Conservation (phyloP, 257 asterid species). For the Jaltomata sinuosa region DNA sequence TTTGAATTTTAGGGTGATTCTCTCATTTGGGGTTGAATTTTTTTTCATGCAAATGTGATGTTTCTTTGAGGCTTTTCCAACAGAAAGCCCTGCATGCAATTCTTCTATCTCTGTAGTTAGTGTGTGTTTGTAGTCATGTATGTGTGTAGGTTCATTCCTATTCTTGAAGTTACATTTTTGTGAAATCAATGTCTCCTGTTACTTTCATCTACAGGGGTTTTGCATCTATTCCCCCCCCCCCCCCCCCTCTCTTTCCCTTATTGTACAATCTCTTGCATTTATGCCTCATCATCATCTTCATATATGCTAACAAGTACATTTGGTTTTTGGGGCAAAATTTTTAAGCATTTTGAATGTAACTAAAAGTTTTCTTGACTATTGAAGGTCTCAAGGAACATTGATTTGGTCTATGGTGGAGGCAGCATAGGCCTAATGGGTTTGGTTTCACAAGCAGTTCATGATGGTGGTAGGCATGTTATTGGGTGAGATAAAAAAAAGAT, state of each 20-base stretch:
- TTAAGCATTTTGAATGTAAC: conserved; percentile 1
- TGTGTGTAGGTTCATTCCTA: not conserved
- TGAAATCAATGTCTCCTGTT: conserved; percentile 23
- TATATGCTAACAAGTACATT: not conserved
- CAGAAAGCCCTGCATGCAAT: not conserved
- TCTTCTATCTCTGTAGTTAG: not conserved
- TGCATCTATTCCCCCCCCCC: not conserved
- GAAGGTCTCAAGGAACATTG: conserved; percentile 79
- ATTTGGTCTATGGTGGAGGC: conserved; percentile 97
- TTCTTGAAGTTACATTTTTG: conserved; percentile 5
- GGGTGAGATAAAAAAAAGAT: conserved; percentile 38
- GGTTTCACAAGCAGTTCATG: conserved; percentile 91
- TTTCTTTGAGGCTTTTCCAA: not conserved
- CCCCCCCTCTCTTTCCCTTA: not conserved
- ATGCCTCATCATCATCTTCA: conserved; percentile 24
- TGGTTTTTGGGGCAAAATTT: not conserved
- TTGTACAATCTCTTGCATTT: conserved; percentile 7
- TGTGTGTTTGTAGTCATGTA: not conserved
- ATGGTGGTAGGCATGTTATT: conserved; percentile 86
- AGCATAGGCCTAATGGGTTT: conserved; percentile 97
- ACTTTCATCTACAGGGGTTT: conserved; percentile 32
- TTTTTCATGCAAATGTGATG: conserved; percentile 16
- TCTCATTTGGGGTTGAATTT: not conserved
- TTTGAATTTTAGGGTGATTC: not conserved
- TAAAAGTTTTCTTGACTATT: conserved; percentile 1